phyloP scores from a whole-genome alignment of 164 flowering plant species.

The Nymphaea thermarum region DNA sequence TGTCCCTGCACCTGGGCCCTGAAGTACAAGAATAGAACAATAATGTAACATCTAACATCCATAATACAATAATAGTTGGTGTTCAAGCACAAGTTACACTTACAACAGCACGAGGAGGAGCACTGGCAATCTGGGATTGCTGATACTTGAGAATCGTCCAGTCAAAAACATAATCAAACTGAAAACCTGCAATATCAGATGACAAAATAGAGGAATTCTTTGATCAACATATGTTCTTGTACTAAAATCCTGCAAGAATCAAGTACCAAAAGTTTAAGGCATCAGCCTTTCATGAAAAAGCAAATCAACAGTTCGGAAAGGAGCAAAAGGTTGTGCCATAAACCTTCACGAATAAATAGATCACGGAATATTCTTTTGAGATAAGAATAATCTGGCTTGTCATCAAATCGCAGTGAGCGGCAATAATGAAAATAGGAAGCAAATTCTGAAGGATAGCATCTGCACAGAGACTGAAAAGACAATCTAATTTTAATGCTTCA shows the following conservation, averaged over 20 bases:
- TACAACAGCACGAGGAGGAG: slow-evolving; percentile 56
- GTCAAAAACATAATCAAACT: slow-evolving; percentile 72
- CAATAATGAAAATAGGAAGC: slow-evolving; percentile 66
- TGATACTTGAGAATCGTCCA: slow-evolving; percentile 88
- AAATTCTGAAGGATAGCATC: slow-evolving; percentile 58
- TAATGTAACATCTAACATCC: no score
- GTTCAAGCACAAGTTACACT: slow-evolving; percentile 7
- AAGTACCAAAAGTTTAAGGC: background rate
- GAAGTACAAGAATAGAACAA: background rate
- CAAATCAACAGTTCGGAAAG: background rate
- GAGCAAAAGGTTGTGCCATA: background rate
- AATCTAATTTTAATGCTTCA: no score
- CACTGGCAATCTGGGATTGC: slow-evolving; percentile 67
- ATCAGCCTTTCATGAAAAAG: background rate
- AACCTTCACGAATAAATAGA: slow-evolving; percentile 67
- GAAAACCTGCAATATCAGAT: slow-evolving; percentile 37
- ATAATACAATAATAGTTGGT: background rate
- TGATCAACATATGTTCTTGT: slow-evolving; percentile 67
- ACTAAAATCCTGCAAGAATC: slow-evolving; percentile 53
- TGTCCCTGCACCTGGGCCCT: slow-evolving; percentile 62
- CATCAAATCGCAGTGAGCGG: slow-evolving; percentile 62
- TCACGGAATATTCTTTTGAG: slow-evolving; percentile 64
- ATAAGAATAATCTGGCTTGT: slow-evolving; percentile 70
- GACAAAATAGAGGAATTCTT: background rate
- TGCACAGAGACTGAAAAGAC: slow-evolving; percentile 44